Percentiles rank a stretch among this genome's conserved stretches.
These are phyloP conservation scores for Bisporella sp. DNA, from an alignment of 2,329 filamentous ascomycete species.

Conservation along the genomic window DNA sequence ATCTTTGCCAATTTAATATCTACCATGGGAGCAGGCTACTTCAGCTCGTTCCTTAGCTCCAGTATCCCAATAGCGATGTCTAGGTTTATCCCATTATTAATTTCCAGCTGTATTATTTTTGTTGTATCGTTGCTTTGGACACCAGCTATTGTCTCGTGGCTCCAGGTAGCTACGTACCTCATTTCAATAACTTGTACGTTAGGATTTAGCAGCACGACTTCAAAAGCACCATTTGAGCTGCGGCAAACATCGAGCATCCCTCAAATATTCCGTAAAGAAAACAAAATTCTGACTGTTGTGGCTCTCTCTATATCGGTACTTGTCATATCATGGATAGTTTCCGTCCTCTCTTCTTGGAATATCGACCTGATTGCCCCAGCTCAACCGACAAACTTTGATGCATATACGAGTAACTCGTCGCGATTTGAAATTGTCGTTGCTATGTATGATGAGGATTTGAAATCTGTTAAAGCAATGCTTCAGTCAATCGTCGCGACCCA, in stretches of 20 bases:
- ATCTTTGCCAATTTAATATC: background rate
- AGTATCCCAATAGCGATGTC: too few species aligned
- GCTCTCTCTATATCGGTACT: slow-evolving; percentile 16
- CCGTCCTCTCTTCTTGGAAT: slow-evolving; percentile 1
- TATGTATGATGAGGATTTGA: slow-evolving; percentile 19
- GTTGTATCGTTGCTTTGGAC: background rate
- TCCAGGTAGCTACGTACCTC: background rate
- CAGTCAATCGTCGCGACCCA: slow-evolving; percentile 15
- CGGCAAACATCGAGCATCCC: background rate
- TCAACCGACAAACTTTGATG: slow-evolving; percentile 7
- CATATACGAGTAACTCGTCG: slow-evolving; percentile 10
- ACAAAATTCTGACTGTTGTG: background rate
- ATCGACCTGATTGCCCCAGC: slow-evolving; percentile 3
- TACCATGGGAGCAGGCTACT: background rate
- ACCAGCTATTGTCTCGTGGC: background rate
- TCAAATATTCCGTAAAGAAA: background rate
- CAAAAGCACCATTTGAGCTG: background rate
- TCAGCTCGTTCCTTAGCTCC: background rate
- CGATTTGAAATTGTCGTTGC: slow-evolving; percentile 24
- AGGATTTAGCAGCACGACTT: background rate
- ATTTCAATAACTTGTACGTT: background rate
- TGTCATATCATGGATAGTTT: slow-evolving; percentile 4
- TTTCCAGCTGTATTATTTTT: background rate
- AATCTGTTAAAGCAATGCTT: slow-evolving; percentile 14
- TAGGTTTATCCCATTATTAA: background rate